Evolutionary conservation across 306 rosid genomes (phyloP).

Genomic region (Vigna reflexopilosa): DNA sequence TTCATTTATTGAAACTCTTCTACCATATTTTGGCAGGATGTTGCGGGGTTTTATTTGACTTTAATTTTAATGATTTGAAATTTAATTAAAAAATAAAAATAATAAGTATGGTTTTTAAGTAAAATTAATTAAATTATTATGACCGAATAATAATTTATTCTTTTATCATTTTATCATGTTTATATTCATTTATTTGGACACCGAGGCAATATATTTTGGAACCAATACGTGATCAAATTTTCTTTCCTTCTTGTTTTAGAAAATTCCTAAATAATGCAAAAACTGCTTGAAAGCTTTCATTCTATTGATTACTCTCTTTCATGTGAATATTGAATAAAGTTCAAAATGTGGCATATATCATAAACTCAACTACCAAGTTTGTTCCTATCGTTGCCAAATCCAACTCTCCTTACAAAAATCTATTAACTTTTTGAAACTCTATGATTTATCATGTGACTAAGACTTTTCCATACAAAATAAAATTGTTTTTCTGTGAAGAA

Average conservation of each 20-base stretch:
- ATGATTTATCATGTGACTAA: conserved; percentile 41
- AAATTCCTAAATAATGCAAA: conserved; percentile 17
- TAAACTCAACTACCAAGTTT: conserved; percentile 38
- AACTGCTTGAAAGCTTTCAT: background rate
- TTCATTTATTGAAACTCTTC: too few relatives aligned
- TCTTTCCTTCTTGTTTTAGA: background rate
- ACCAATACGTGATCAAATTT: background rate
- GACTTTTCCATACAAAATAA: background rate
- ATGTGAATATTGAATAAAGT: conserved; percentile 2
- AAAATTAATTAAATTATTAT: too few relatives aligned
- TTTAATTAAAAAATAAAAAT: too few relatives aligned
- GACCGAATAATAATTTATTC: too few relatives aligned
- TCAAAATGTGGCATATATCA: conserved; percentile 12
- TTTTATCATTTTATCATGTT: too few relatives aligned
- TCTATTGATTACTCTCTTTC: conserved; percentile 18
- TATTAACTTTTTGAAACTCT: conserved; percentile 3
- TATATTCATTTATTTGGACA: too few relatives aligned
- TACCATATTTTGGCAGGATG: too few relatives aligned
- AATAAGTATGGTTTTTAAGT: too few relatives aligned
- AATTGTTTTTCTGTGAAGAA: background rate
- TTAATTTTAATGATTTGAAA: too few relatives aligned
- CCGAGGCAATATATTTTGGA: background rate
- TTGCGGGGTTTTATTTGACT: too few relatives aligned
- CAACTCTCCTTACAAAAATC: background rate
- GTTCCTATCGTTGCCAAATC: conserved; percentile 28